Evolutionary conservation across 2,329 filamentous ascomycete species (phyloP), one percentile per base, ranked within the genome.

Genomic region (Westerdykella ornata): DNA sequence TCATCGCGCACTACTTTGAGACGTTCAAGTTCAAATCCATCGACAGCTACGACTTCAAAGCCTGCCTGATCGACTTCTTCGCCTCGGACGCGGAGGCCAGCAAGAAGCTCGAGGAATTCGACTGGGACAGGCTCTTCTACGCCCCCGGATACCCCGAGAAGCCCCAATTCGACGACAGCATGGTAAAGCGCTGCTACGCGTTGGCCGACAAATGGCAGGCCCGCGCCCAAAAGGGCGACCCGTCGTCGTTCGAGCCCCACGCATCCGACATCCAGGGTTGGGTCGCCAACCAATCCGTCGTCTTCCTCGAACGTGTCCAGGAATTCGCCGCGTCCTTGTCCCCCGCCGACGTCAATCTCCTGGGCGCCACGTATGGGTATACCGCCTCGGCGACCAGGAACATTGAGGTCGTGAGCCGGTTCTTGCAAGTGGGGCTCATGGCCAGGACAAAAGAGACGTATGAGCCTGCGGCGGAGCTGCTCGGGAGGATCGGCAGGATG

Each of bases 1-100:
- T 97, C 68, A 96, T 97, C 59, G 88, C 89, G 13, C 82, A 95
- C 68, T 96, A 97, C 71, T 97, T 97, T 65, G 81, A 76, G 20
- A 86, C 78, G 30, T 97, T 84, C 78, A 81, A 85, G 43, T 78
- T 79, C 59, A 90, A 88, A 66, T 95, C 88, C 2, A 76, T 98
- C 6, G 88, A 96, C 67, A 94, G 87, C 2, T 94, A 85, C 56
- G 87, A 97, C 59, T 98, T 98, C 77, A 94, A 90, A 64, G 74
- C 83, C 37, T 94, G 87, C 1, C 82, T 96, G 39, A 64, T 95
- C 28, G 78, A 85, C 48, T 97, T 95, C 73, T 97, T 96, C 66
- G 72, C 76, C 44, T 69, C 68, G 2, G 85, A 94, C 57, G 68
- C 75, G 2, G 74, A 77, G 19, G 72, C 76, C 4, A 68, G 69